Percentiles rank a stretch among this genome's conserved stretches.
Conservation (phyloP, 441 rosid species). For the Eutrema salsugineum region DNA sequence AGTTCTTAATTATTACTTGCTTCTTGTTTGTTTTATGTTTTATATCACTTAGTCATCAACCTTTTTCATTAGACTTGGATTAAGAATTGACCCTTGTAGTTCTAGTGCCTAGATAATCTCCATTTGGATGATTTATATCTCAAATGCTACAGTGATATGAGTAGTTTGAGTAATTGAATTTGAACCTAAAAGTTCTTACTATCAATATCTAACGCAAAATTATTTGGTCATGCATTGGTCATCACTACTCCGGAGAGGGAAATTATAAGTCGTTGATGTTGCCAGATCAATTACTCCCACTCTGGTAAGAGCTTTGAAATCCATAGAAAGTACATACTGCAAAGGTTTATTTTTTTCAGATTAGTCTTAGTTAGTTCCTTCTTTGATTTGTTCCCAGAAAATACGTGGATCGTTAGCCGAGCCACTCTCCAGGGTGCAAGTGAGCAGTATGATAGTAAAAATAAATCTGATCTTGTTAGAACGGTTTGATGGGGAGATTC, state of each 20-base stretch:
- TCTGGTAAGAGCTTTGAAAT: conserved; percentile 35
- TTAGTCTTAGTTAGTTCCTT: background rate
- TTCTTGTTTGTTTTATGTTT: no score
- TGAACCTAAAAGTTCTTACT: no score
- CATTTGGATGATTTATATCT: no score
- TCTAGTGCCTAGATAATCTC: no score
- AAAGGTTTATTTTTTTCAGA: background rate
- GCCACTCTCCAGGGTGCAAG: conserved; percentile 51
- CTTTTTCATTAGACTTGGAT: no score
- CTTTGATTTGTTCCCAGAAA: conserved; percentile 29
- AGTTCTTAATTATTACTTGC: no score
- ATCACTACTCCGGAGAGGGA: conserved; percentile 31
- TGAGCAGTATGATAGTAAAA: conserved; percentile 61
- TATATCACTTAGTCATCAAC: no score
- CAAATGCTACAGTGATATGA: no score
- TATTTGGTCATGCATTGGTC: conserved; percentile 51
- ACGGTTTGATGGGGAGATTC: conserved; percentile 58
- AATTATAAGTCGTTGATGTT: conserved; percentile 44
- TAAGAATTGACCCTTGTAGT: no score
- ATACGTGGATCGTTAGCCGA: conserved; percentile 32
- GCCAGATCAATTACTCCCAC: conserved; percentile 47
- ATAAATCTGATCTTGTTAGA: conserved; percentile 51
- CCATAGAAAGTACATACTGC: background rate
- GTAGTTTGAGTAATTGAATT: no score
- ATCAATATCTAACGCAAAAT: conserved; percentile 40